Conservation (phyloP, 2,329 filamentous ascomycete genomes). For the Madurella mycetomatis region DNA sequence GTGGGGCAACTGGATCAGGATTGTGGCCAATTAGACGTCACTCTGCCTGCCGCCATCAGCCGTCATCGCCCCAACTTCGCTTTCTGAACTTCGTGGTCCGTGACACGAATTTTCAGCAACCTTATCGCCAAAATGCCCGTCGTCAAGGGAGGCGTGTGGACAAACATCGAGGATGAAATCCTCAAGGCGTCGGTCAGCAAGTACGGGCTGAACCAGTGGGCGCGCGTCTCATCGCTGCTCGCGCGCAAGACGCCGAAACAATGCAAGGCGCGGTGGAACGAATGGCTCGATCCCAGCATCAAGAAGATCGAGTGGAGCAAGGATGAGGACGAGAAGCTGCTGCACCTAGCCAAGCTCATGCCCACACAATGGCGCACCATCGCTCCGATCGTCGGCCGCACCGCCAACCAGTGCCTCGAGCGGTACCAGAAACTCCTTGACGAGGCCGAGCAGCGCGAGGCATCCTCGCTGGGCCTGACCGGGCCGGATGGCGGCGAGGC, state of each 20-base stretch:
- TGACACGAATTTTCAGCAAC: no score
- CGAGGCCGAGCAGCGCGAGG: slow-evolving; percentile 87
- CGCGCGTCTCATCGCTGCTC: slow-evolving; percentile 92
- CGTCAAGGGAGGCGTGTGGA: slow-evolving; percentile 72
- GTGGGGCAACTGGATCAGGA: neutral
- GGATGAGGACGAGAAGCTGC: slow-evolving; percentile 94
- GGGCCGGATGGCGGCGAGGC: slow-evolving; percentile 85
- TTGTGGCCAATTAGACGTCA: neutral
- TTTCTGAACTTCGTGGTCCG: neutral
- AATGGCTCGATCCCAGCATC: slow-evolving; percentile 97
- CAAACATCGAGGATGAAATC: slow-evolving; percentile 86
- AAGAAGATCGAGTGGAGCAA: slow-evolving; percentile 99
- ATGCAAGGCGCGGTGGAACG: slow-evolving; percentile 96
- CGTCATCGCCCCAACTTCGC: neutral
- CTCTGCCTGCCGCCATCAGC: slow-evolving; percentile 5
- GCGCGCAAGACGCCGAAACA: slow-evolving; percentile 98
- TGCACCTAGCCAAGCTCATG: slow-evolving; percentile 97
- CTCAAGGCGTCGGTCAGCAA: slow-evolving; percentile 94
- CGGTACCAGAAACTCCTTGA: slow-evolving; percentile 95
- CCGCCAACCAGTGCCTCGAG: slow-evolving; percentile 94
- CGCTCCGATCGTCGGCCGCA: slow-evolving; percentile 91
- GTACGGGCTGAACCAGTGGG: slow-evolving; percentile 96
- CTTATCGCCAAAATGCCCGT: slow-evolving; percentile 54
- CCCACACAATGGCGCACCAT: slow-evolving; percentile 99
- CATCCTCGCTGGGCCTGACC: slow-evolving; percentile 71